Evolutionary conservation across 768 basidiomycete genomes (phyloP).

Genomic region (Boletus rufocinnamomeus): DNA sequence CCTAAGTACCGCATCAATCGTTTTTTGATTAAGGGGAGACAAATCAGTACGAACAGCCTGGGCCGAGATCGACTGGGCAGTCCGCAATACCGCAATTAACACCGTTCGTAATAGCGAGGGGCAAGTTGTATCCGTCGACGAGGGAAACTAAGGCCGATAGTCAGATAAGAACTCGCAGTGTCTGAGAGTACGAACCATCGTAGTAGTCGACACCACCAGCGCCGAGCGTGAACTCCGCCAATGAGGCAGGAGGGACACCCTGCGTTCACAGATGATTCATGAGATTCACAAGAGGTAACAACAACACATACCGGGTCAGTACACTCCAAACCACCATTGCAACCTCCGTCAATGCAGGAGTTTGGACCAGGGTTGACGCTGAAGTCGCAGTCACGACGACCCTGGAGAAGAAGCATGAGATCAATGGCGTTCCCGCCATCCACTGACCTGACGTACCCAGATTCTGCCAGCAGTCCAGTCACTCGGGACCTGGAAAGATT

Average conservation of each 20-base stretch:
- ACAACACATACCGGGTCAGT: constrained; percentile 41
- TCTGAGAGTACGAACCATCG: constrained; percentile 47
- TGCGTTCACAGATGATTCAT: constrained; percentile 17
- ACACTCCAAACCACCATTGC: constrained; percentile 68
- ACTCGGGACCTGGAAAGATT: constrained; percentile 48
- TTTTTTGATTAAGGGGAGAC: neutral
- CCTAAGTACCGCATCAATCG: constrained; percentile 34
- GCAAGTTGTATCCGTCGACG: constrained; percentile 68
- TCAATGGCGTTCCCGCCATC: neutral
- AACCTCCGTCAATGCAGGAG: constrained; percentile 65
- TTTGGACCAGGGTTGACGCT: constrained; percentile 48
- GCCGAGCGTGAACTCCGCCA: constrained; percentile 69
- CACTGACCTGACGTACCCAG: constrained; percentile 43
- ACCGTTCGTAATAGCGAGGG: constrained; percentile 57
- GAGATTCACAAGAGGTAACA: neutral
- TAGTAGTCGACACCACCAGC: constrained; percentile 53
- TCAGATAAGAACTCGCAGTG: neutral
- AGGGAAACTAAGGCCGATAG: constrained; percentile 48
- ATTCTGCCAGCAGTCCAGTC: constrained; percentile 68
- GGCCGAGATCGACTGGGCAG: constrained; percentile 63
- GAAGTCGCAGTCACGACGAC: constrained; percentile 65
- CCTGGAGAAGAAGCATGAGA: constrained; percentile 27
- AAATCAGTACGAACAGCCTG: constrained; percentile 45
- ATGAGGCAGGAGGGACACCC: constrained; percentile 68
- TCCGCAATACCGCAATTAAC: constrained; percentile 54